phyloP scores from a whole-genome alignment of 2,329 filamentous ascomycete genomes.

The Colletotrichum kahawae region DNA sequence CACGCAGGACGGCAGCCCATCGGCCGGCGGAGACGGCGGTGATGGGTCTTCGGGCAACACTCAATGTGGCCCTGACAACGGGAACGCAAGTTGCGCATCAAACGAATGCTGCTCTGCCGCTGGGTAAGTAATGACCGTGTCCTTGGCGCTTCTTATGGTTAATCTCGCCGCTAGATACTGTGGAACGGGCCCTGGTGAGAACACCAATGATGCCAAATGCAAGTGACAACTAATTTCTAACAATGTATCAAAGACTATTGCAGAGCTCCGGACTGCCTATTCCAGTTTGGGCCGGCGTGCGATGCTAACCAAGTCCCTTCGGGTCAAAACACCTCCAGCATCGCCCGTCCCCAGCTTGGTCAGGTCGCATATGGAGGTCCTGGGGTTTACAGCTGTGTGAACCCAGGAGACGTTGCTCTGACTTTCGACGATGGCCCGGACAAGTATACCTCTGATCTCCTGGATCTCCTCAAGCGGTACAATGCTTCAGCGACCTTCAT shows the following conservation, averaged over 20 bases:
- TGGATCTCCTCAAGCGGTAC: slow-evolving; percentile 39
- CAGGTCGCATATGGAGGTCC: slow-evolving; percentile 53
- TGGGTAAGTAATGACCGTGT: slow-evolving; percentile 21
- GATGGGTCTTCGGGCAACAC: slow-evolving; percentile 34
- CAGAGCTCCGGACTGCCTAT: slow-evolving; percentile 58
- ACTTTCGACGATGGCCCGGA: slow-evolving; percentile 55
- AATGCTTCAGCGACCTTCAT: slow-evolving; percentile 45
- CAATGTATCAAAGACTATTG: slow-evolving; percentile 39
- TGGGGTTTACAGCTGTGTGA: slow-evolving; percentile 14
- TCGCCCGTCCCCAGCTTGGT: slow-evolving; percentile 54
- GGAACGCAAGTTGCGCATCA: slow-evolving; percentile 24
- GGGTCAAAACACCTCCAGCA: slow-evolving; percentile 54
- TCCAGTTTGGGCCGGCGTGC: slow-evolving; percentile 56
- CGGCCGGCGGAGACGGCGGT: background rate
- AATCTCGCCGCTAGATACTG: background rate
- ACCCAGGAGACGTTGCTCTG: slow-evolving; percentile 41
- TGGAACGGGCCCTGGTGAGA: slow-evolving; percentile 5
- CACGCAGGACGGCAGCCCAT: background rate
- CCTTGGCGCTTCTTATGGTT: slow-evolving; percentile 32
- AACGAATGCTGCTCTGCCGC: slow-evolving; percentile 32
- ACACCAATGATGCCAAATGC: background rate
- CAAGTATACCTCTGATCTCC: slow-evolving; percentile 43
- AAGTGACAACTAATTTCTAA: background rate
- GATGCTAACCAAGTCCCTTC: slow-evolving; percentile 53
- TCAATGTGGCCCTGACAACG: slow-evolving; percentile 43